These are phyloP conservation scores for Fraxinus quadrangulata DNA, from an alignment of 257 asterid species.

Conservation along the genomic window DNA sequence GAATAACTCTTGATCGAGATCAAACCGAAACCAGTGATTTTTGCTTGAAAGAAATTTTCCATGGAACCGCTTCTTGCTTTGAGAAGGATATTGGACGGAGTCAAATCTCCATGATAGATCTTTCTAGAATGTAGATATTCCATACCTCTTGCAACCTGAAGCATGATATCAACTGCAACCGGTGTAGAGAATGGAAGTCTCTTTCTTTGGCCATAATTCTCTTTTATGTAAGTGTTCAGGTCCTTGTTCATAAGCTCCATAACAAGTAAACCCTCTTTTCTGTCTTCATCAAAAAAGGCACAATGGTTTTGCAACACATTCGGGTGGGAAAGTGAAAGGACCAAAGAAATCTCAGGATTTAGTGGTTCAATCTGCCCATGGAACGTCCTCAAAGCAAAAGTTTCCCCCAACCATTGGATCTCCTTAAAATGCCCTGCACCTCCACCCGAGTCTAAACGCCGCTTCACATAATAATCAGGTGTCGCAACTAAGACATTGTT, in stretches of 20 bases:
- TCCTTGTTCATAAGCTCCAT: slow-evolving; percentile 86
- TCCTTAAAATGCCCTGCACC: slow-evolving; percentile 72
- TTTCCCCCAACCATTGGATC: slow-evolving; percentile 90
- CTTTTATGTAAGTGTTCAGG: slow-evolving; percentile 56
- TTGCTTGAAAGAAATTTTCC: slow-evolving; percentile 59
- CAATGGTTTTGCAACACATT: slow-evolving; percentile 65
- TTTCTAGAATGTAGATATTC: slow-evolving; percentile 76
- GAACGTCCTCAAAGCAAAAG: slow-evolving; percentile 63
- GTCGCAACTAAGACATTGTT: slow-evolving; percentile 51
- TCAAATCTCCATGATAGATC: slow-evolving; percentile 69
- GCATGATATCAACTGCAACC: slow-evolving; percentile 73
- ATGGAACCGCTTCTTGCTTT: slow-evolving; percentile 48
- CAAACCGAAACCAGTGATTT: slow-evolving; percentile 64
- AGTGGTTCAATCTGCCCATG: slow-evolving; percentile 62
- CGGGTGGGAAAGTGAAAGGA: slow-evolving; percentile 73
- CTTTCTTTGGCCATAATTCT: slow-evolving; percentile 58
- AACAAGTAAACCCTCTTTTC: slow-evolving; percentile 76
- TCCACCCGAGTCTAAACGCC: slow-evolving; percentile 60
- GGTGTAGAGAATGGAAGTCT: slow-evolving; percentile 60
- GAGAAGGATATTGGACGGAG: slow-evolving; percentile 72
- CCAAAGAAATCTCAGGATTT: slow-evolving; percentile 43
- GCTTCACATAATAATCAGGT: slow-evolving; percentile 58
- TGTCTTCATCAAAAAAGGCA: slow-evolving; percentile 73
- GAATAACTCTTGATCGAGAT: slow-evolving; percentile 39
- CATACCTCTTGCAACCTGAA: slow-evolving; percentile 90